Base-by-base conservation (phyloP, 2,329 filamentous ascomycete species). In the Arthrobotrys pseudoclavata region DNA sequence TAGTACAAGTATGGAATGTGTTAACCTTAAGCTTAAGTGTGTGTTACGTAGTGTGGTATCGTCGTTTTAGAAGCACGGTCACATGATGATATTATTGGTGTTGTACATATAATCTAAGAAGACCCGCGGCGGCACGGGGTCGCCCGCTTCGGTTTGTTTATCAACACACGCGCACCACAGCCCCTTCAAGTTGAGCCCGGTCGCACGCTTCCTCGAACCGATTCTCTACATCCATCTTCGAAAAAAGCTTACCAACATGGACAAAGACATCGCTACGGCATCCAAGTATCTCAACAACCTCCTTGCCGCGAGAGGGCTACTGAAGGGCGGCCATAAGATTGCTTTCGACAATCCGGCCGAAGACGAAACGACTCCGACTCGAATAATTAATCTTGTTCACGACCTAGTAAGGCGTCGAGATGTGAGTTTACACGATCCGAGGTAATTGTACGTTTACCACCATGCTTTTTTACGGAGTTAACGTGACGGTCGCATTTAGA, bases 311-410 rank as follows among this genome's bases (percentile, higher is more conserved):
- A 86, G 90, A 76, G 90, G 90, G 2, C 85, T 92, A 9, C 83
- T 91, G 24, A 87, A 88, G 80, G 89, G 91, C 87, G 89, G 91
- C 80, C 89, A 91, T 81, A 86, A 85, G 48, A 92, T 99, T 84
- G 91, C 97, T 83, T 99, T 99, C 83, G 90, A 92, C 76, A 86
- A 89, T 79, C 91, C 92, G 7, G 89, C 89, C 66, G 86, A 89
- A 79, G 87, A 87, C 75, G 88, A 90, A 79, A 87, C 87, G 18
- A 88, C 18, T 86, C 89, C 42, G 87, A 88, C 82, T 88, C 88
- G 62, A 92, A 91, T 98, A 81, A 97, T 99, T 85, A 92, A 95
- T 82, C 88, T 99, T 24, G 90, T 99, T 60, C 97, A 99, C 84
- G 96, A 99, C 83, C 85, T 99, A 81, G 93, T 99, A 75, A 84